Percentiles rank a stretch among this genome's conserved stretches.
Conservation (phyloP, 2,329 filamentous ascomycete genomes). For the Sporothrix luriei region DNA sequence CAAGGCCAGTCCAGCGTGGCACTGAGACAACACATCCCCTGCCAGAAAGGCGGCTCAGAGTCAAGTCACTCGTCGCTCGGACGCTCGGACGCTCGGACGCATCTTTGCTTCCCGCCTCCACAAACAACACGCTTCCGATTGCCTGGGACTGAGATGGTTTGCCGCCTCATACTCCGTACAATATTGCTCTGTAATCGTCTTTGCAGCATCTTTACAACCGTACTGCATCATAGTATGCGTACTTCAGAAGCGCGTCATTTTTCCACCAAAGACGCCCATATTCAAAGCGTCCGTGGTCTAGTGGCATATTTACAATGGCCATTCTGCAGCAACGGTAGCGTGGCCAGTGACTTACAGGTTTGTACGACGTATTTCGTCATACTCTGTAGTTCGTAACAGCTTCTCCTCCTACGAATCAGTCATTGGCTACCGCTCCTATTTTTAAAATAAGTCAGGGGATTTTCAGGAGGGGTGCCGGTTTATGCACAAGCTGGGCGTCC, state of each 20-base stretch:
- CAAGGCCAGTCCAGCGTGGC: not conserved
- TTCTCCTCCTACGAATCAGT: not conserved
- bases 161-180: too few species aligned
- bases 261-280: too few species aligned
- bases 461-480: conserved; percentile 17
- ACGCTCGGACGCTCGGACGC: not conserved
- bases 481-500: not conserved
- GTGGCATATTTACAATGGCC: too few species aligned
- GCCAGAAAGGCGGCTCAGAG: not conserved
- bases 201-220: too few species aligned
- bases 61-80: not conserved
- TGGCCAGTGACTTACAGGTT: too few species aligned
- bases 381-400: too few species aligned
- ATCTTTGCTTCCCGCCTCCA: not conserved
- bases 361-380: too few species aligned
- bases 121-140: conserved; percentile 3
- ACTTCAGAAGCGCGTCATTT: too few species aligned
- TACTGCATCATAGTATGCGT: too few species aligned
- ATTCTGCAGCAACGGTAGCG: too few species aligned
- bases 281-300: too few species aligned
- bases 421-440: conserved; percentile 1
- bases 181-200: too few species aligned
- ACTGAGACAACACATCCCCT: not conserved
- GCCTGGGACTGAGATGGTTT: not conserved
- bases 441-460: conserved; percentile 24